Evolutionary conservation across 2,329 filamentous ascomycete species (phyloP).

Genomic region (Fusarium oligoseptatum): DNA sequence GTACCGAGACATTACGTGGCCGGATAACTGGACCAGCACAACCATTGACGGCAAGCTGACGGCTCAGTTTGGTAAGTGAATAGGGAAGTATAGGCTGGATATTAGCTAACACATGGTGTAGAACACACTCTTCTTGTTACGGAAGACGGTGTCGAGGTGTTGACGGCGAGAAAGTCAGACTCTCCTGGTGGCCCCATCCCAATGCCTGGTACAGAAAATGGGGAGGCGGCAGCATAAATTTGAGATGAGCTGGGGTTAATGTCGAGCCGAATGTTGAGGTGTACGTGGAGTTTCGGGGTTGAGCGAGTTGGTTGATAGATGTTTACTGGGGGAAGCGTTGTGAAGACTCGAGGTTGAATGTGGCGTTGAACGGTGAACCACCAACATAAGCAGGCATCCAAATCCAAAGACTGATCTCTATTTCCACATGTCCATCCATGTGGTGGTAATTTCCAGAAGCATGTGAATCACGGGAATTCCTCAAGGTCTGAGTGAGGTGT

Average conservation of each 20-base stretch:
- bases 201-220: constrained; percentile 59
- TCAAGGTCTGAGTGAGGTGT: constrained; percentile 3
- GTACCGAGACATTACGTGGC: constrained; percentile 95
- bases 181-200: constrained; percentile 81
- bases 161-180: constrained; percentile 79
- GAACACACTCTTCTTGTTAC: constrained; percentile 89
- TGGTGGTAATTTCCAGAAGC: background rate
- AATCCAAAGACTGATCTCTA: constrained; percentile 2
- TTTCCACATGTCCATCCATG: background rate
- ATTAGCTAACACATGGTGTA: constrained; percentile 48
- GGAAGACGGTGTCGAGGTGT: constrained; percentile 82
- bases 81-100: background rate
- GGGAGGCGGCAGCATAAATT: constrained; percentile 28
- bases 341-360: background rate
- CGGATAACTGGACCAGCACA: constrained; percentile 97
- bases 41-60: constrained; percentile 91
- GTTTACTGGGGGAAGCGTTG: constrained; percentile 13
- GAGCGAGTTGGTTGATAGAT: constrained; percentile 14
- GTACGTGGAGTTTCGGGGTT: constrained; percentile 27
- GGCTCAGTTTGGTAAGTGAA: constrained; percentile 85
- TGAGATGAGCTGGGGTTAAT: constrained; percentile 14
- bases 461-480: constrained; percentile 18
- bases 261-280: constrained; percentile 13
- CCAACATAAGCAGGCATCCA: background rate
- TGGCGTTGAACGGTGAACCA: constrained; percentile 3